Evolutionary conservation across 1,284 basidiomycete genomes (phyloP), one percentile per base, ranked within the genome.

Genomic region (Stygiomarasmius scandens): DNA sequence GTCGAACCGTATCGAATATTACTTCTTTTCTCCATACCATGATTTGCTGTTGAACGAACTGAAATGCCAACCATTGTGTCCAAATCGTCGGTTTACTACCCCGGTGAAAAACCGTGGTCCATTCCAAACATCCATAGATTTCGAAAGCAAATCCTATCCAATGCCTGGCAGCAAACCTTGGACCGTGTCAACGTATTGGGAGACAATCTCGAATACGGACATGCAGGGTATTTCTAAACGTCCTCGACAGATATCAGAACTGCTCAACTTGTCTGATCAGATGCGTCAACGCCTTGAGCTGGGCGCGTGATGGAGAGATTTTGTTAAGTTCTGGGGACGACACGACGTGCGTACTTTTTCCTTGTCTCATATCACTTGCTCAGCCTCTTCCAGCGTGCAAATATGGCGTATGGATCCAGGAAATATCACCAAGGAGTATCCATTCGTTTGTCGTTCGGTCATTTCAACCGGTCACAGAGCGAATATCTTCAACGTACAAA

Each of bases 401-500:
- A 75, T 95, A 67, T 90, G 90, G 90, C 76, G 80, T 47, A 74
- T 85, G 59, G 79, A 83, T 58, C 64, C 70, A n/a, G 66, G 65
- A 19, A 67, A 77, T 36, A 62, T 67, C 6, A 61, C 66, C 11
- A 59, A 63, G 60, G 80, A 71, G 64, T 89, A 76, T 71, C 90
- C 85, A 52, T 92, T 82, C 70, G 77, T 72, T 56, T 89, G 82
- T 69, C 82, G 77, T 58, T 77, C 77, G 41, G 83, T 84, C 59
- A 87, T 95, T 58, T 68, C 80, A 12, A 95, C 92, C 1, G 93
- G 92, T 1, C 95, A 98, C 73, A 80, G 77, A 25, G 85, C 82
- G 16, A 97, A 97, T 69, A 95, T 98, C 58, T 98, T 98, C 77
- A 89, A 87, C 58, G 86, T 86, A 1, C 87, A 92, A 54, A 91